These are phyloP conservation scores for Symbiodinium pilosum DNA, from an alignment of 73 alveolate species.

Conservation along the genomic window DNA sequence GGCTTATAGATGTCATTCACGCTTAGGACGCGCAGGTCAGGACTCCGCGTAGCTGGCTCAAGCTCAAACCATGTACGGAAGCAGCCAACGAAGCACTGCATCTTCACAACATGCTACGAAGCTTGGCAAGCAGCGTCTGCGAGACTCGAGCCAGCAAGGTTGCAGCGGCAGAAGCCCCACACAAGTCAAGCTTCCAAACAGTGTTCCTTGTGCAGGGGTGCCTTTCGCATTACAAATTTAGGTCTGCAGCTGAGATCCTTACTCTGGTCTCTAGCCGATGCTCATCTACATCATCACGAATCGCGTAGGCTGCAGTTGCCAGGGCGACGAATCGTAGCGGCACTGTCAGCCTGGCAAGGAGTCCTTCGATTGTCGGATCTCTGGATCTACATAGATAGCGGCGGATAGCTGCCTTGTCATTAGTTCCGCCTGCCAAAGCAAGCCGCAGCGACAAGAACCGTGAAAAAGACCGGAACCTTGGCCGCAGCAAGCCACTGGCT, in stretches of 20 bases:
- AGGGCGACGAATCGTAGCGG: background rate
- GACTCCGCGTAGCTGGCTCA: background rate
- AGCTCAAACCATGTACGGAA: background rate
- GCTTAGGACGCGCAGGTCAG: slow-evolving; percentile 17
- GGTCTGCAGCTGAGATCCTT: background rate
- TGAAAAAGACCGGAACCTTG: too few species aligned
- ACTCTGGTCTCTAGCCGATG: background rate
- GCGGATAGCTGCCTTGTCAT: too few species aligned
- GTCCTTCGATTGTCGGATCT: too few species aligned
- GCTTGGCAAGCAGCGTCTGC: background rate
- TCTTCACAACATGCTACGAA: background rate
- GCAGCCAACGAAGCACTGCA: slow-evolving; percentile 29
- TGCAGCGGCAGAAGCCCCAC: background rate
- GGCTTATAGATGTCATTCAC: slow-evolving; percentile 69
- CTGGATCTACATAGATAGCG: too few species aligned
- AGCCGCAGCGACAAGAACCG: too few species aligned
- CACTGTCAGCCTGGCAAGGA: background rate
- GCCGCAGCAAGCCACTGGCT: too few species aligned
- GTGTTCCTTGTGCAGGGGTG: background rate
- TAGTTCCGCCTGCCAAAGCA: too few species aligned
- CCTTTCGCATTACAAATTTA: background rate
- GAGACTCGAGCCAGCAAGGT: background rate
- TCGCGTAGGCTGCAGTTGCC: background rate
- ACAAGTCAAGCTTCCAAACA: background rate
- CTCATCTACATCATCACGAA: slow-evolving; percentile 58